phyloP scores from a whole-genome alignment of 164 flowering plant genomes.

The Sedum album region DNA sequence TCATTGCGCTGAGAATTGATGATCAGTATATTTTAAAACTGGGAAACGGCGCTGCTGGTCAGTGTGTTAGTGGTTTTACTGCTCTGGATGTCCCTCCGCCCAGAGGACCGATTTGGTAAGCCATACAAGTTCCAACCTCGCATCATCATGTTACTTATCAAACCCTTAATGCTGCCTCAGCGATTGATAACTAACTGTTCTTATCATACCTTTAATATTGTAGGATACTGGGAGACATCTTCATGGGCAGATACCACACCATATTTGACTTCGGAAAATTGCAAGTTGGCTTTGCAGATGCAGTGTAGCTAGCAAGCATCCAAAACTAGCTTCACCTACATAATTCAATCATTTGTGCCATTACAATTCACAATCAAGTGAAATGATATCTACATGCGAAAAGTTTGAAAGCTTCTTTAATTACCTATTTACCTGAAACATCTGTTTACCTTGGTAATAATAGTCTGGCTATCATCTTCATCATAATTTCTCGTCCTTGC shows the following conservation, averaged over 20 bases:
- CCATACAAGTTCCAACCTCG: neutral
- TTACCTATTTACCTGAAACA: neutral
- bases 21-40: conserved; percentile 60
- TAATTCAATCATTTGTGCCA: neutral
- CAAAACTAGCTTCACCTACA: neutral
- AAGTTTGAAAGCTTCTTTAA: neutral
- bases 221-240: conserved; percentile 49
- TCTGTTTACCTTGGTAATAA: neutral
- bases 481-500: neutral
- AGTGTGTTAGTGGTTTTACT: conserved; percentile 65
- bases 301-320: conserved; percentile 22
- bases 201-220: neutral
- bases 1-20: neutral
- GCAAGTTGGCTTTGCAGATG: conserved; percentile 43
- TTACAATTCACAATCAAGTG: neutral
- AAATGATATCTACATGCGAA: neutral
- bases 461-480: neutral
- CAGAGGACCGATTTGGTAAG: conserved; percentile 70
- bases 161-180: neutral
- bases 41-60: conserved; percentile 52
- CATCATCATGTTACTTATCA: neutral
- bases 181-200: neutral
- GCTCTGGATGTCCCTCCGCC: conserved; percentile 68
- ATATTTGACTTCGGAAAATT: conserved; percentile 36
- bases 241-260: conserved; percentile 48